These are phyloP conservation scores for Lathyrus tuberosus DNA, from an alignment of 306 rosid species.

Conservation along the genomic window DNA sequence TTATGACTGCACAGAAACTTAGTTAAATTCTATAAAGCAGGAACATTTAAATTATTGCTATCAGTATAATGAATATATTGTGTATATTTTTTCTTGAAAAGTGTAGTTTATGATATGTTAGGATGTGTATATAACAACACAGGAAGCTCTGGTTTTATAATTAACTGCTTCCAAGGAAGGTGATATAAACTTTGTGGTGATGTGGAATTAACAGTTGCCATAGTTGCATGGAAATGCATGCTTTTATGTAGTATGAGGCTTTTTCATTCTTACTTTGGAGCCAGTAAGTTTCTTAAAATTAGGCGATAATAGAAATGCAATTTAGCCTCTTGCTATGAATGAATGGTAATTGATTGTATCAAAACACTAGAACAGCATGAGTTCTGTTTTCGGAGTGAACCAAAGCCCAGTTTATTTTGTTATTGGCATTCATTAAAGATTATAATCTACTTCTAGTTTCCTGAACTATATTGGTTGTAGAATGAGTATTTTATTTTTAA, in stretches of 20 bases:
- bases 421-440: neutral
- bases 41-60: conserved; percentile 11
- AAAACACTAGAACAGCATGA: conserved; percentile 19
- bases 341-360: neutral
- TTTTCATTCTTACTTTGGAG: conserved; percentile 1
- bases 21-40: neutral
- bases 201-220: conserved; percentile 20
- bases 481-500: conserved; percentile 5
- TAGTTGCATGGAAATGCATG: conserved; percentile 4
- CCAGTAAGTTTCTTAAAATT: neutral
- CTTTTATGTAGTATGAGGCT: conserved; percentile 10
- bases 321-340: neutral
- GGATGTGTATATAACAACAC: neutral
- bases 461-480: conserved; percentile 3
- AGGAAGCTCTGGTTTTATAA: conserved; percentile 9
- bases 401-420: conserved; percentile 6
- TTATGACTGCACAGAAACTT: neutral
- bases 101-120: neutral
- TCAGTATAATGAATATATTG: neutral
- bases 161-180: conserved; percentile 16
- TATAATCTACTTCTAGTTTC: conserved; percentile 14
- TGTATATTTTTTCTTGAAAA: neutral
- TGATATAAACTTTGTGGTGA: conserved; percentile 15
- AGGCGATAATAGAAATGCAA: neutral
- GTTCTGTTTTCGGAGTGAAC: conserved; percentile 10